Evolutionary conservation across 805 yeast genomes (phyloP), one percentile per base, ranked within the genome.

Genomic region (Candida qinlingensis): DNA sequence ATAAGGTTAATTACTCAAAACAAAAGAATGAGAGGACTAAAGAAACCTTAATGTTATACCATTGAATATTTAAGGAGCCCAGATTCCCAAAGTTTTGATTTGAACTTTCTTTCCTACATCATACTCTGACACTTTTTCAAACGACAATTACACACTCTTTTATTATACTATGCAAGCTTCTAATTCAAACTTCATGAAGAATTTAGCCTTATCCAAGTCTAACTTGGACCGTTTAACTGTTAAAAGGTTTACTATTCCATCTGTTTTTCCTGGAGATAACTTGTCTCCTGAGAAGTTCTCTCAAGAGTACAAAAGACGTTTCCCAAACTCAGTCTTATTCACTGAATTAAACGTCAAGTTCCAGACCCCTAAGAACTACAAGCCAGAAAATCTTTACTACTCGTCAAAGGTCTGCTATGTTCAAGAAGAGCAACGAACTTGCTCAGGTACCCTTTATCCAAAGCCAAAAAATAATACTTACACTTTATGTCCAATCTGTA

Each of bases 401-500:
- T 25, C 49, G 5, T 41, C 53, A 2, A 49, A 48, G 29, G 48
- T 53, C 19, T 48, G 53, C 37, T 53, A 49, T 29, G 46, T 41
- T 26, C 33, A 36, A 6, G 25, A 9, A 9, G 54, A 54, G 27
- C 2, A 12, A 2, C 41, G n/a, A 30, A 49, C 53, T n/a, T 54
- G 54, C 12, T 45, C 45, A 10, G 46, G 45, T 7, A 44, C 34
- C 13, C 37, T 25, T 5, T 41, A 53, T 27, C 28, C 39, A 4
- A 43, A 45, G 5, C 38, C 36, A 11, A 54, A 54, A 46, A 37
- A 31, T 7, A 54, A 54, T 36, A 54, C 54, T 2, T 51, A 51
- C 33, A 39, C 49, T 13, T 13, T 53, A 25, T 54, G 58, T 29
- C 54, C 56, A 5, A 26, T 53, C 25, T 54, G 56, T 41, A 51